phyloP scores from a whole-genome alignment of 2,329 filamentous ascomycete genomes.

The Aureobasidium sp. region DNA sequence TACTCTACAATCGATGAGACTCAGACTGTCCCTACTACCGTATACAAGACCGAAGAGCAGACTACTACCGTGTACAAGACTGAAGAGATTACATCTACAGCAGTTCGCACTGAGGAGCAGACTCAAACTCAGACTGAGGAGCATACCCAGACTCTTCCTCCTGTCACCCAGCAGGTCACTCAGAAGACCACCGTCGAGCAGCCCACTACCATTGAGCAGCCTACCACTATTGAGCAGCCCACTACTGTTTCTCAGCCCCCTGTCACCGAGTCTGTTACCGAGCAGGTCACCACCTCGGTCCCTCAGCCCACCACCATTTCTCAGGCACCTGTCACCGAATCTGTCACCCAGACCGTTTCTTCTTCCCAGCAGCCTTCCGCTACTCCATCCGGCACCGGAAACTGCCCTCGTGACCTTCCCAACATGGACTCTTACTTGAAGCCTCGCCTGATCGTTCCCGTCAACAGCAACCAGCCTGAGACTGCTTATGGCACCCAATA shows the following conservation, averaged over 20 bases:
- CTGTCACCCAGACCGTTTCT: not conserved
- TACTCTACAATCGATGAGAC: conserved; percentile 2
- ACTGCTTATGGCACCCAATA: conserved; percentile 44
- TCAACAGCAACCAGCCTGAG: conserved; percentile 47
- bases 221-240: not conserved
- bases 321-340: not conserved
- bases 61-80: not conserved
- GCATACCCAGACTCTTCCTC: not conserved
- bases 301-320: not conserved
- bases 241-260: not conserved
- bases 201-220: not conserved
- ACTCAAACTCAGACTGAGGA: not conserved
- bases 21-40: not conserved
- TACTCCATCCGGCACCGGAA: conserved; percentile 1
- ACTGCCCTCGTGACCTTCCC: conserved; percentile 21
- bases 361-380: not conserved
- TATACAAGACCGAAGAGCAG: not conserved
- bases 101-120: not conserved
- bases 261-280: not conserved
- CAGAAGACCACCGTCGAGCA: not conserved
- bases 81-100: not conserved
- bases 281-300: not conserved
- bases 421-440: conserved; percentile 25
- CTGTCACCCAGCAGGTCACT: not conserved
- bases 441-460: conserved; percentile 55